Conservation (phyloP, 345 rosid genomes). For the Pugionium dolabratum region DNA sequence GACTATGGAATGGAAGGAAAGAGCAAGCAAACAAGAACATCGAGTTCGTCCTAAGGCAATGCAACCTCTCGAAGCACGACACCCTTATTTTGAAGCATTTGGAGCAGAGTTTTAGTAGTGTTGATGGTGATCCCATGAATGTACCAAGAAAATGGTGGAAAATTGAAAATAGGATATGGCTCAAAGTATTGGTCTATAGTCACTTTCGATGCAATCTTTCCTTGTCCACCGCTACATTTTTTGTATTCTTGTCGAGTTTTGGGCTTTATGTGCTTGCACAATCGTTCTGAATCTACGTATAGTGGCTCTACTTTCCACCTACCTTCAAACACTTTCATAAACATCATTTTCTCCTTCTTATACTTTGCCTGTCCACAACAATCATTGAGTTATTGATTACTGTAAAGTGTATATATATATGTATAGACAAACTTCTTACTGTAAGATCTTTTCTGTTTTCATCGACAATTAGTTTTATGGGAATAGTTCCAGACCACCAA, state of each 20-base stretch:
- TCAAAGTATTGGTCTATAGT: slow-evolving; percentile 70
- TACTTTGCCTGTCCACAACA: slow-evolving; percentile 47
- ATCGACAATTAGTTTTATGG: neutral
- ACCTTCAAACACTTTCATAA: slow-evolving; percentile 78
- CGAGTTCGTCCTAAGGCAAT: no score
- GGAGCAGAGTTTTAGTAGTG: slow-evolving; percentile 64
- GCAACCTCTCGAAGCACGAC: neutral
- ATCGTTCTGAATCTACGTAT: slow-evolving; percentile 53
- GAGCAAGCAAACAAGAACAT: no score
- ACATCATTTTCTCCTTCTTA: slow-evolving; percentile 62
- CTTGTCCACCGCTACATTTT: slow-evolving; percentile 61
- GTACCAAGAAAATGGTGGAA: slow-evolving; percentile 82
- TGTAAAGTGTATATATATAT: neutral
- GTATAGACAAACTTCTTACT: neutral
- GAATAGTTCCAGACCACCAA: neutral
- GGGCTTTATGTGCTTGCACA: slow-evolving; percentile 56
- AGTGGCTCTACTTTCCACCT: slow-evolving; percentile 67
- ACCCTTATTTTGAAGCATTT: slow-evolving; percentile 40
- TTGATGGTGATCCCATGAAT: slow-evolving; percentile 63
- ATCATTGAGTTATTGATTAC: no score
- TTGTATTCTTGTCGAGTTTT: slow-evolving; percentile 59
- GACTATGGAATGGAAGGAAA: no score
- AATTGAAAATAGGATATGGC: slow-evolving; percentile 54
- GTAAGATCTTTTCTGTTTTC: neutral
- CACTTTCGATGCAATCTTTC: slow-evolving; percentile 66